phyloP scores from a whole-genome alignment of 1,284 basidiomycete genomes.

The Tylopilus microsporus region DNA sequence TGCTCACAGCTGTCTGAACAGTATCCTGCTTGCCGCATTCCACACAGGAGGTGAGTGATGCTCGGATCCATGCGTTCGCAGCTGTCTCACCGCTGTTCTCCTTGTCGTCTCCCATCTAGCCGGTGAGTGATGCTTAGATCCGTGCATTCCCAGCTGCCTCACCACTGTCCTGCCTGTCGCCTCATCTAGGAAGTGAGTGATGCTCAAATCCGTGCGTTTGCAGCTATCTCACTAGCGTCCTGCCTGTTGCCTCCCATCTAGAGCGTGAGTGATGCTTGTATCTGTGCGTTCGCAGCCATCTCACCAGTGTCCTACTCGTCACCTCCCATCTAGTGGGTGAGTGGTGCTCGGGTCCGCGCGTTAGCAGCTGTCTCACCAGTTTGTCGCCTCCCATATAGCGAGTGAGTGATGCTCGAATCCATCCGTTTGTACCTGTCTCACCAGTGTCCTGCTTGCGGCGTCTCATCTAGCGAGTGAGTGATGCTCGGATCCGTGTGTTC shows the following conservation, averaged over 20 bases:
- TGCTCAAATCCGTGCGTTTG: too few relatives aligned
- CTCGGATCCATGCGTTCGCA: background rate
- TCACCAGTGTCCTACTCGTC: background rate
- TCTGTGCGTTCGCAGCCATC: background rate
- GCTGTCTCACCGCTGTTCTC: too few relatives aligned
- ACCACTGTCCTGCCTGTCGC: too few relatives aligned
- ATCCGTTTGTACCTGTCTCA: background rate
- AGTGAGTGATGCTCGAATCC: background rate
- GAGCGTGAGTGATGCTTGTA: too few relatives aligned
- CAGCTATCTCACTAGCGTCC: too few relatives aligned
- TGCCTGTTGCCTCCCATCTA: too few relatives aligned
- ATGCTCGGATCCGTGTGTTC: background rate
- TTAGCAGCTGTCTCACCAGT: background rate
- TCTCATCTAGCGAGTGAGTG: background rate
- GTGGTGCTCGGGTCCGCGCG: background rate
- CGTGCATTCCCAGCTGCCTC: too few relatives aligned
- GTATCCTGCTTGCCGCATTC: background rate
- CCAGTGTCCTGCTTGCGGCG: background rate
- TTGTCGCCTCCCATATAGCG: background rate
- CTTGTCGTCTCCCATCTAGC: too few relatives aligned
- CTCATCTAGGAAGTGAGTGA: too few relatives aligned
- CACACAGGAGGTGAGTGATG: background rate
- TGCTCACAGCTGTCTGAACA: too few relatives aligned
- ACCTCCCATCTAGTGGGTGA: background rate
- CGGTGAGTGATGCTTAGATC: too few relatives aligned